A percentile compares a stretch with the other conserved stretches of the same genome.
phyloP scores from a whole-genome alignment of 768 basidiomycete genomes.

The Pulveroboletus sp. region DNA sequence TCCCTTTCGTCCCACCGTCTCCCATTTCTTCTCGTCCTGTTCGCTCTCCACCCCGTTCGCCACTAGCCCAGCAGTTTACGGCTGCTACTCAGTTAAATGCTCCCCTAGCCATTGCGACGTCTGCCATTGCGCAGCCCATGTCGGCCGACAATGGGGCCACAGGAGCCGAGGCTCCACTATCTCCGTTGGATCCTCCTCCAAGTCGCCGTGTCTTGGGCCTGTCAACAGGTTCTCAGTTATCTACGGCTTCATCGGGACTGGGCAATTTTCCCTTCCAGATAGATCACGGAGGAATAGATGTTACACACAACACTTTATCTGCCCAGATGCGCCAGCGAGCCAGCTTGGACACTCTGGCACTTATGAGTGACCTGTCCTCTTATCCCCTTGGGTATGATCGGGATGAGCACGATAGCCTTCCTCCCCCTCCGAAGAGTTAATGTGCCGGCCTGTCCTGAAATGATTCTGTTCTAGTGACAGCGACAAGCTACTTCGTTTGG shows the following conservation, averaged over 20 bases:
- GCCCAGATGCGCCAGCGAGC: conserved; percentile 57
- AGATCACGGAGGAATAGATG: conserved; percentile 50
- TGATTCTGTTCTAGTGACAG: conserved; percentile 5
- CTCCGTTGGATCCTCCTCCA: conserved; percentile 44
- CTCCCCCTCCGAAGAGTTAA: conserved; percentile 26
- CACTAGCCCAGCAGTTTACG: conserved; percentile 57
- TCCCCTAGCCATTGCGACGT: neutral
- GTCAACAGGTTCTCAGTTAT: conserved; percentile 72
- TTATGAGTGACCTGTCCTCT: conserved; percentile 79
- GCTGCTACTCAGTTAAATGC: conserved; percentile 17
- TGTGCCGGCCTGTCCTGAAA: neutral
- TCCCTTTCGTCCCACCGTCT: conserved; percentile 86
- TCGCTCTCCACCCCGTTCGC: conserved; percentile 71
- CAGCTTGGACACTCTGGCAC: conserved; percentile 78
- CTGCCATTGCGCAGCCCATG: neutral
- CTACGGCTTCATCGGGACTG: conserved; percentile 74
- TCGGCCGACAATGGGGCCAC: conserved; percentile 13
- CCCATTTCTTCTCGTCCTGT: conserved; percentile 80
- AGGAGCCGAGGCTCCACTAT: conserved; percentile 32
- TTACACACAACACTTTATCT: conserved; percentile 30
- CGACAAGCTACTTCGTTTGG: conserved; percentile 18
- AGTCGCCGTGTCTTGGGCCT: conserved; percentile 60
- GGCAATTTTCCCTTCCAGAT: conserved; percentile 87
- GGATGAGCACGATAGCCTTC: conserved; percentile 26
- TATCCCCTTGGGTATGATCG: conserved; percentile 74